Evolutionary conservation across 805 yeast genomes (phyloP), one percentile per base, ranked within the genome.

Genomic region (Komagataella pastoris): DNA sequence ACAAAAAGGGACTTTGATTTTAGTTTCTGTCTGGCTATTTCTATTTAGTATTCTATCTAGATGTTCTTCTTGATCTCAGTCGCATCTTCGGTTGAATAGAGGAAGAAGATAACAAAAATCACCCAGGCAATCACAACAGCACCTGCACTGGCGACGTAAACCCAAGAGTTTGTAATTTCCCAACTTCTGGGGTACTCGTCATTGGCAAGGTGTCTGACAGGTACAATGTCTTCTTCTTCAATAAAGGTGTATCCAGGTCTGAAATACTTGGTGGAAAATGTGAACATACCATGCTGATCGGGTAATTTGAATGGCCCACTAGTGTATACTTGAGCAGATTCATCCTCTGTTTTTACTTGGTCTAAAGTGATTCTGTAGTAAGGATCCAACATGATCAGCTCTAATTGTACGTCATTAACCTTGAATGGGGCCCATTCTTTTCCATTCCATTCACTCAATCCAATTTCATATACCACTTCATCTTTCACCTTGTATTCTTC

Each of bases 221-320:
- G 81, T 51, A 88, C 88, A 17, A 85, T 81, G 51, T 75, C 75
- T 55, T 77, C 74, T 59, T 83, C 87, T 24, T 72, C 72, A 51
- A 91, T 64, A 65, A 73, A 89, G 21, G 86, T 73, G 59, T 75
- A 73, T 5, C 98, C 98, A 12, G 78, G 72, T 62, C 96, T 81
- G 64, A 77, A 77, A 71, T 90, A 90, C 59, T 85, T 84, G 48
- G 85, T 74, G 55, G 75, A 75, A 65, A 87, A 89, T 2, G 97
- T 86, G 70, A 89, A 93, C 77, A 93, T 85, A 53, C 99, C 99
- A 67, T 93, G 96, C 61, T 89, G 97, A 66, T 91, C 97, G 19
- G 99, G 99, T 44, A 88, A 68, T 48, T 75, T 75, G 67, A 93
- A 88, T 50, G 71, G 67, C 6, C 46, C 68, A 17, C 77, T 71